phyloP scores from a whole-genome alignment of 2,329 filamentous ascomycete species.

The Daldinia eschscholtzii region DNA sequence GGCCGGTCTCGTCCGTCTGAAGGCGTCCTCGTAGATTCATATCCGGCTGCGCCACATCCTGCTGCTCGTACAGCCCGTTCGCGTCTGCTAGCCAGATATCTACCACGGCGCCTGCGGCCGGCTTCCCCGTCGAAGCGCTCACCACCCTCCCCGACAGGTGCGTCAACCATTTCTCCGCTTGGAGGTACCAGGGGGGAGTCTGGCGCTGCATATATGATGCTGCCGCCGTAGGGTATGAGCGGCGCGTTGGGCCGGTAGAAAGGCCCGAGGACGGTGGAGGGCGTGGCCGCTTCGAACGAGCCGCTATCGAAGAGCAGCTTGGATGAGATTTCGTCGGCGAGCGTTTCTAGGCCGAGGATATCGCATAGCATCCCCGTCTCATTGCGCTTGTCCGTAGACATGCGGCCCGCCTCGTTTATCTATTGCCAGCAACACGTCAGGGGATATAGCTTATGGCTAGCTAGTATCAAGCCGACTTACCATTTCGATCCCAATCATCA shows the following conservation, averaged over 20 bases:
- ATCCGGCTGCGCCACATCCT: constrained; percentile 77
- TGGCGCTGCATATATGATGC: constrained; percentile 70
- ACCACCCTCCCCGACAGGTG: constrained; percentile 64
- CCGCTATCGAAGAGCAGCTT: constrained; percentile 70
- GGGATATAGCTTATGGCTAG: not conserved
- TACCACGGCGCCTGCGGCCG: constrained; percentile 73
- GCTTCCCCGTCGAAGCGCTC: constrained; percentile 71
- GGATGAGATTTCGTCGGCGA: constrained; percentile 86
- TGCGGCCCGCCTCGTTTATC: constrained; percentile 75
- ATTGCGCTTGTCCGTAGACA: constrained; percentile 72
- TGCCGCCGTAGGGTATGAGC: constrained; percentile 74
- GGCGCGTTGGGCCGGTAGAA: constrained; percentile 85
- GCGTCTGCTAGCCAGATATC: constrained; percentile 86
- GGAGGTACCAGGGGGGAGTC: constrained; percentile 51
- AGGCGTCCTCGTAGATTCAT: constrained; percentile 82
- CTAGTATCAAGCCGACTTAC: constrained; percentile 54
- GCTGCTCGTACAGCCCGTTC: constrained; percentile 79
- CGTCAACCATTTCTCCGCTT: constrained; percentile 61
- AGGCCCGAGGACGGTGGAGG: constrained; percentile 84
- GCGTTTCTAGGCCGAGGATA: constrained; percentile 78
- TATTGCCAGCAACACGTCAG: constrained; percentile 46
- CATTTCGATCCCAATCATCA: constrained; percentile 75
- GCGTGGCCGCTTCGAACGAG: constrained; percentile 66
- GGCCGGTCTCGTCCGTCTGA: constrained; percentile 73
- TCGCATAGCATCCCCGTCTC: constrained; percentile 77